Evolutionary conservation across 2,329 filamentous ascomycete genomes (phyloP).

Genomic region (Penicillium sclerotigenum): DNA sequence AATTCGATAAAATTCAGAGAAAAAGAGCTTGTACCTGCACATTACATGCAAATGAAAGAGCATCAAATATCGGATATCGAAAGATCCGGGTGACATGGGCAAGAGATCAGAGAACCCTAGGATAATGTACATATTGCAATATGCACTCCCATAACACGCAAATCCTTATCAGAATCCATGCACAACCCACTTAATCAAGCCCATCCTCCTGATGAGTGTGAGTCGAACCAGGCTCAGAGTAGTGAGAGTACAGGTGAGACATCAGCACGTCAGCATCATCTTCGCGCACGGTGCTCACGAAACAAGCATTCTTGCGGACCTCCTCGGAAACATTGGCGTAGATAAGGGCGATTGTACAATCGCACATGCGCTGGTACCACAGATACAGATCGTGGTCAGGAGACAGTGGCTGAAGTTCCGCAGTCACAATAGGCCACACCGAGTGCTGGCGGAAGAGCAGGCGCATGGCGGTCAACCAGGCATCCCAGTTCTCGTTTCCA

Average conservation of each 20-base stretch:
- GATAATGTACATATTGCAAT: not conserved
- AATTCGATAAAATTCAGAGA: not conserved
- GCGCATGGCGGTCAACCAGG: conserved; percentile 5
- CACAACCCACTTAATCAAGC: not conserved
- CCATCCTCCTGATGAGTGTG: not conserved
- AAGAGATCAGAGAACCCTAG: not conserved
- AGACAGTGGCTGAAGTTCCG: not conserved
- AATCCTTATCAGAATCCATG: not conserved
- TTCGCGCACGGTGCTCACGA: not conserved
- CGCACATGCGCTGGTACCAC: conserved; percentile 10
- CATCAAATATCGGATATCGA: not conserved
- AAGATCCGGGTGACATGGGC: not conserved
- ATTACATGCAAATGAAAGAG: not conserved
- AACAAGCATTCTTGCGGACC: not conserved
- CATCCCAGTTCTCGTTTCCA: not conserved
- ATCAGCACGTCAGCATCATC: not conserved
- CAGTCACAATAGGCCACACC: conserved; percentile 1
- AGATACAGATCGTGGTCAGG: not conserved
- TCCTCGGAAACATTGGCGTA: conserved; percentile 2
- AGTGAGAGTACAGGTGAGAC: conserved; percentile 1
- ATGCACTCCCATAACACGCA: not conserved
- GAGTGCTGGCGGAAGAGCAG: conserved; percentile 8
- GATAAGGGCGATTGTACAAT: conserved; percentile 1
- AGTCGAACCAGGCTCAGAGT: not conserved
- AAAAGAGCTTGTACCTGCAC: not conserved